These are phyloP conservation scores for Achlya hypogyna DNA, from an alignment of 352 stramenopile species.

Conservation along the genomic window DNA sequence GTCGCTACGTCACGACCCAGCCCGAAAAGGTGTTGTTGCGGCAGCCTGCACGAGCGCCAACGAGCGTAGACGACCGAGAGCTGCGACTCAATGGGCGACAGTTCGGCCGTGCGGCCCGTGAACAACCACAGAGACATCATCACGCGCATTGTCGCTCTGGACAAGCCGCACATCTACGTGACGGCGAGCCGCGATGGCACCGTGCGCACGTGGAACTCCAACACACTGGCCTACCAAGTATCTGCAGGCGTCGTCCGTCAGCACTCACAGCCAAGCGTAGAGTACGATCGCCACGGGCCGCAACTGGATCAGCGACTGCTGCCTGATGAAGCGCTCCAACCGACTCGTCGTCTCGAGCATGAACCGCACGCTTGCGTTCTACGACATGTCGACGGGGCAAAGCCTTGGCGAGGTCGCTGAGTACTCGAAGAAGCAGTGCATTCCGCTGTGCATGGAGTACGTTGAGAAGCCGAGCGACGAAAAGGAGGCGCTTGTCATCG, in stretches of 20 bases:
- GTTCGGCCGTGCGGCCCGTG: slow-evolving; percentile 22
- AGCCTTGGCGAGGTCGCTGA: slow-evolving; percentile 65
- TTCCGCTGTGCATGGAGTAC: slow-evolving; percentile 72
- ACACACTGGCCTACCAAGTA: slow-evolving; percentile 48
- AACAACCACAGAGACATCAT: slow-evolving; percentile 67
- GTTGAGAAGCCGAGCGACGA: slow-evolving; percentile 65
- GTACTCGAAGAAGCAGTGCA: slow-evolving; percentile 68
- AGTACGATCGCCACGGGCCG: slow-evolving; percentile 48
- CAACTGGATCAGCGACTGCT: slow-evolving; percentile 73
- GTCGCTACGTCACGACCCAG: slow-evolving; percentile 52
- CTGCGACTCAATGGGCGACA: not conserved
- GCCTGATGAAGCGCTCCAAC: slow-evolving; percentile 73
- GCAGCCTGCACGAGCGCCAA: not conserved
- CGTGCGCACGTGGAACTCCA: slow-evolving; percentile 61
- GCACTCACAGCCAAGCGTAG: not conserved
- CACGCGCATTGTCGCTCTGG: slow-evolving; percentile 52
- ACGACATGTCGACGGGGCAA: slow-evolving; percentile 60
- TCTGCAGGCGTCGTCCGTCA: not conserved
- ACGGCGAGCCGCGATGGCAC: slow-evolving; percentile 68
- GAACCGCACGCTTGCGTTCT: slow-evolving; percentile 72
- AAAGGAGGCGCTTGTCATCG: slow-evolving; percentile 60
- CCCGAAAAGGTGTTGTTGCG: slow-evolving; percentile 23
- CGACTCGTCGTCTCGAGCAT: slow-evolving; percentile 68
- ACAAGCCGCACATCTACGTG: slow-evolving; percentile 61
- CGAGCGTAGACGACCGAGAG: not conserved